Base-by-base conservation (phyloP, 2,329 filamentous ascomycete species). In the Meredithiella fracta region DNA sequence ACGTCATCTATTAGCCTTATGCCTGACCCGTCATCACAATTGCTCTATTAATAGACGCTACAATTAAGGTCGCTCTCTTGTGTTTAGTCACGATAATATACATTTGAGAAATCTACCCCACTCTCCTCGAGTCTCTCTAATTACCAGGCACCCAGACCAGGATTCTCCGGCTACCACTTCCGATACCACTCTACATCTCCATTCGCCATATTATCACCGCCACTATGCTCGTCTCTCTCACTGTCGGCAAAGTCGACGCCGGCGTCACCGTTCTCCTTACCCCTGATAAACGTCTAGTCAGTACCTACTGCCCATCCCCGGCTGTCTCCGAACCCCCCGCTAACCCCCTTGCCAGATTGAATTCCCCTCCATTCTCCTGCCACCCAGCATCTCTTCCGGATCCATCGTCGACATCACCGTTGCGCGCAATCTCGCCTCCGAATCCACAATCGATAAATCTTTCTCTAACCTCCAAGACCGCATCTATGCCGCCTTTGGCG, bases 381-480 rank as follows among this genome's bases (percentile, higher is more conserved):
- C 92, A 1, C 86, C 86, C 60, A 90, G 95, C 67, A 98, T 98
- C 69, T 83, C 87, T 60, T 95, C 89, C 15, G 92, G 92, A 63
- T 94, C 86, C 67, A 97, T 98, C 65, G 92, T 98, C 68, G 92
- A 98, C 70, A 97, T 98, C 69, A 89, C 88, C 60, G 92, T 98
- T 62, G 77, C 84, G 58, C 88, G 91, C 68, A 98, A 98, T 70
- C 75, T 79, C 63, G 71, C 74, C 55, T 87, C 90, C 58, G 92
- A 98, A 72, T 68, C 77, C 55, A 76, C 82, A 62, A 80, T 88
- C 59, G 80, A 87, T 63, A 76, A 80, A 58, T 77, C 81, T 60
- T 98, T 98, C 75, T 76, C 83, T 61, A 71, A 79, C 31, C 83
- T 98, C n/a, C 92, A 98, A 72, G 81, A 85, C 64, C 82, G 83